Conservation (phyloP, 2,329 filamentous ascomycete species). For the Malbranchea zuffiana region DNA sequence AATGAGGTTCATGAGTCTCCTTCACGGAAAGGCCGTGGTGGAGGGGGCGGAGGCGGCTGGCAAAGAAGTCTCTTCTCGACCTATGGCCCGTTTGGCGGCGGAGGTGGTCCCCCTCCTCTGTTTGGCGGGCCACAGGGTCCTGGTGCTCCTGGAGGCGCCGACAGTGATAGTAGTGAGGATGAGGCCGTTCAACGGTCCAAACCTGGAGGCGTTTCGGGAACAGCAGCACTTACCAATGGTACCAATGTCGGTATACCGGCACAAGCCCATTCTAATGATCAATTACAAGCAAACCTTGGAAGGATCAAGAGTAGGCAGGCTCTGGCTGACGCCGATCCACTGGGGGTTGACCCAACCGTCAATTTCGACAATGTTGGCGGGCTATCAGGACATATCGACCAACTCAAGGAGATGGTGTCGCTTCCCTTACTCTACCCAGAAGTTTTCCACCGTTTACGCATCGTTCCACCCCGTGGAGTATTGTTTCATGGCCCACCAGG, state of each 20-base stretch:
- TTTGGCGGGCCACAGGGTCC: slow-evolving; percentile 57
- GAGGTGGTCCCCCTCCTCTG: slow-evolving; percentile 59
- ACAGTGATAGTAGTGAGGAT: slow-evolving; percentile 95
- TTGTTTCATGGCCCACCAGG: slow-evolving; percentile 94
- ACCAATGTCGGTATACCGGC: slow-evolving; percentile 43
- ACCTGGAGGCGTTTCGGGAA: slow-evolving; percentile 51
- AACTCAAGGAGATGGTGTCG: slow-evolving; percentile 97
- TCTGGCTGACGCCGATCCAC: slow-evolving; percentile 82
- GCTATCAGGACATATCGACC: slow-evolving; percentile 84
- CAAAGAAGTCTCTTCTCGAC: slow-evolving; percentile 80
- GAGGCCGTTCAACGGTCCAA: slow-evolving; percentile 59
- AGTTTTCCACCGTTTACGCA: slow-evolving; percentile 79
- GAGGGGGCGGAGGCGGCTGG: slow-evolving; percentile 48
- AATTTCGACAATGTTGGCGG: slow-evolving; percentile 93
- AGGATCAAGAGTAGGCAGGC: slow-evolving; percentile 89
- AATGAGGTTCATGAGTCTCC: slow-evolving; percentile 58
- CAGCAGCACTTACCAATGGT: slow-evolving; percentile 41
- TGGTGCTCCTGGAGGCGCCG: slow-evolving; percentile 66
- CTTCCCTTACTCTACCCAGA: slow-evolving; percentile 90
- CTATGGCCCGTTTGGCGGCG: slow-evolving; percentile 84
- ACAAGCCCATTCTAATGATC: slow-evolving; percentile 48
- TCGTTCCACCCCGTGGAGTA: slow-evolving; percentile 88
- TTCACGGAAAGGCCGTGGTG: slow-evolving; percentile 55
- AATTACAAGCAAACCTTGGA: slow-evolving; percentile 64
- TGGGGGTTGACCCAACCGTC: slow-evolving; percentile 84